These are phyloP conservation scores for Cajanus cajan DNA, from an alignment of 306 rosid genomes.

Conservation along the genomic window DNA sequence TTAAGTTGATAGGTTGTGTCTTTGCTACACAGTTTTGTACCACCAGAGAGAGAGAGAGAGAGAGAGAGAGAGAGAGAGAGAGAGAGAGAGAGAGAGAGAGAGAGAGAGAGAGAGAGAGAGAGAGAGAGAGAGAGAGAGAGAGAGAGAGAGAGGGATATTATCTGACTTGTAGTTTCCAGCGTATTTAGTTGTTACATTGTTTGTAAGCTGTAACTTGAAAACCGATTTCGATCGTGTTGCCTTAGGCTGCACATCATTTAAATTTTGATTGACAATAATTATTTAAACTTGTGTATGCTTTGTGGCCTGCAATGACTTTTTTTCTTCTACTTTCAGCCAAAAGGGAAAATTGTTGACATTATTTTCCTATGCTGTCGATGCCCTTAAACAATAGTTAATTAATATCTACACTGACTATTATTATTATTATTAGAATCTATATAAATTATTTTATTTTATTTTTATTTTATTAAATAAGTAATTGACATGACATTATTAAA, in stretches of 20 bases:
- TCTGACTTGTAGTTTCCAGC: conserved; percentile 26
- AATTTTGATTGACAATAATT: conserved; percentile 47
- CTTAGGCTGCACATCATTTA: conserved; percentile 38
- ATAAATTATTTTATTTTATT: too few species aligned
- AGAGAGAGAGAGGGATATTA: conserved; percentile 7
- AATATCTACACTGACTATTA: background rate
- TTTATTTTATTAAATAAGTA: too few species aligned
- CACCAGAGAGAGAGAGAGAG: conserved; percentile 32
- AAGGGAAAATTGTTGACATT: background rate
- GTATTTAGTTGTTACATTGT: conserved; percentile 28
- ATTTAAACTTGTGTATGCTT: background rate
- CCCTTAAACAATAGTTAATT: background rate
- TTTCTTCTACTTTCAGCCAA: background rate
- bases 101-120: background rate
- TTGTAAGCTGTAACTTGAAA: conserved; percentile 38
- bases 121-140: background rate
- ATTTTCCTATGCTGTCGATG: background rate
- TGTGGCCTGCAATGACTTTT: background rate
- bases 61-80: too few species aligned
- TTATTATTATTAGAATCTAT: too few species aligned
- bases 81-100: too few species aligned
- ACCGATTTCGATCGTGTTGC: conserved; percentile 35
- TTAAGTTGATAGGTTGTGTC: conserved; percentile 45
- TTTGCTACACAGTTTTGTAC: conserved; percentile 61
- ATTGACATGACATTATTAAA: too few species aligned